These are phyloP conservation scores for Neohortaea acidophila DNA, from an alignment of 495 filamentous ascomycete genomes.

Conservation along the genomic window DNA sequence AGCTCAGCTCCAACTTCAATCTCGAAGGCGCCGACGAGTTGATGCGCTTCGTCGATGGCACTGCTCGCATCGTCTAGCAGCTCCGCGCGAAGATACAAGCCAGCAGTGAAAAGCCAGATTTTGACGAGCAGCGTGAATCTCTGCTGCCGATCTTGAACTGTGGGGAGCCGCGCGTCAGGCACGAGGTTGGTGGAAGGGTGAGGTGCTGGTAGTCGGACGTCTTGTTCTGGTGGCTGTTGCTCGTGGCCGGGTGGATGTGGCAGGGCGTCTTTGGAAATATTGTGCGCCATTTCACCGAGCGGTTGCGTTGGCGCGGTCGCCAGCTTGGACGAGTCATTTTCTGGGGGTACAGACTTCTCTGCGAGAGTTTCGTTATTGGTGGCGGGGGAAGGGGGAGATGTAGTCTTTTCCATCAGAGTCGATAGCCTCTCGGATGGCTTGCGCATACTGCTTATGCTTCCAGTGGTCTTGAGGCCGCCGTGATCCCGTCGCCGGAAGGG, in stretches of 20 bases:
- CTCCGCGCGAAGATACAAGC: constrained; percentile 68
- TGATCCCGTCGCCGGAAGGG: constrained; percentile 21
- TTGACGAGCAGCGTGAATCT: constrained; percentile 42
- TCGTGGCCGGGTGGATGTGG: constrained; percentile 33
- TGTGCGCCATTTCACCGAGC: constrained; percentile 36
- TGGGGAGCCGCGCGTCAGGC: constrained; percentile 19
- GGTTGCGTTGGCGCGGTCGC: constrained; percentile 27
- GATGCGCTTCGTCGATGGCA: constrained; percentile 67
- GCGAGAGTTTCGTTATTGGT: too few relatives aligned
- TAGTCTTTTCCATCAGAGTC: too few relatives aligned
- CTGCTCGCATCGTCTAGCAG: constrained; percentile 62
- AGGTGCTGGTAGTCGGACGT: constrained; percentile 33
- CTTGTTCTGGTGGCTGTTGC: constrained; percentile 37
- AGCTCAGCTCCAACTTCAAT: constrained; percentile 37
- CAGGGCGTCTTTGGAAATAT: constrained; percentile 30
- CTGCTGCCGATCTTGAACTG: constrained; percentile 23
- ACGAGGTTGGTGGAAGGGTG: constrained; percentile 22
- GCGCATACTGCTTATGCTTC: too few relatives aligned
- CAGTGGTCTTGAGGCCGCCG: too few relatives aligned
- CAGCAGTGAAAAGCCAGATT: constrained; percentile 79
- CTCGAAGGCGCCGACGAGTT: constrained; percentile 43
- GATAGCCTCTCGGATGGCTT: too few relatives aligned
- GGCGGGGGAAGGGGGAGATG: not conserved
- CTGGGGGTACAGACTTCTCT: too few relatives aligned
- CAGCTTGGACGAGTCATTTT: constrained; percentile 17